Evolutionary conservation across 2,329 filamentous ascomycete species (phyloP).

Genomic region (Neofusicoccum sp.): DNA sequence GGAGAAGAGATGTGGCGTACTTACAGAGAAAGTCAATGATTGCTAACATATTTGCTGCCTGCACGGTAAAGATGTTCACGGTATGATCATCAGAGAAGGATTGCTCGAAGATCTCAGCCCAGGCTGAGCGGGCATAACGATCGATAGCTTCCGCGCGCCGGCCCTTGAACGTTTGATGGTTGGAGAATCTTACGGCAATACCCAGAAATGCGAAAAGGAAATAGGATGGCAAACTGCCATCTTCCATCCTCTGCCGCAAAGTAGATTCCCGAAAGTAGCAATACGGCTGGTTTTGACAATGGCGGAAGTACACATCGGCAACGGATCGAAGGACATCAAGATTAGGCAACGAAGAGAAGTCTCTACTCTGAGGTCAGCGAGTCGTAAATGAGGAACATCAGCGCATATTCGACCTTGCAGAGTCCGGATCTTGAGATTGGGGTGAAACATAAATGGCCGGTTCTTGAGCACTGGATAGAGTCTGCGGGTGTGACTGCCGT

Average conservation of each 20-base stretch:
- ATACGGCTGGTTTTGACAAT: slow-evolving; percentile 41
- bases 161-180: slow-evolving; percentile 30
- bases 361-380: neutral
- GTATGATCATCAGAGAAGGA: slow-evolving; percentile 33
- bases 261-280: slow-evolving; percentile 36
- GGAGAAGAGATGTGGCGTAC: neutral
- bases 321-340: neutral
- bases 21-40: slow-evolving; percentile 41
- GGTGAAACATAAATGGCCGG: too few species aligned
- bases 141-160: slow-evolving; percentile 25
- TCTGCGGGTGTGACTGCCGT: too few species aligned
- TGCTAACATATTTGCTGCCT: slow-evolving; percentile 38
- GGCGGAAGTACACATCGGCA: slow-evolving; percentile 33
- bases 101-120: slow-evolving; percentile 35
- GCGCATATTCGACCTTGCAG: neutral
- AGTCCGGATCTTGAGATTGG: neutral
- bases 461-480: too few species aligned
- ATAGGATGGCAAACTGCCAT: slow-evolving; percentile 27
- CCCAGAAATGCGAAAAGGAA: slow-evolving; percentile 35
- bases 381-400: neutral
- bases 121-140: slow-evolving; percentile 33
- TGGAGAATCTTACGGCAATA: slow-evolving; percentile 31
- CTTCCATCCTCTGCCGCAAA: slow-evolving; percentile 31
- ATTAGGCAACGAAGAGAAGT: neutral
- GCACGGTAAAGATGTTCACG: slow-evolving; percentile 36